Conservation (phyloP, 2,329 filamentous ascomycete species). For the Cercospora brassicicola region DNA sequence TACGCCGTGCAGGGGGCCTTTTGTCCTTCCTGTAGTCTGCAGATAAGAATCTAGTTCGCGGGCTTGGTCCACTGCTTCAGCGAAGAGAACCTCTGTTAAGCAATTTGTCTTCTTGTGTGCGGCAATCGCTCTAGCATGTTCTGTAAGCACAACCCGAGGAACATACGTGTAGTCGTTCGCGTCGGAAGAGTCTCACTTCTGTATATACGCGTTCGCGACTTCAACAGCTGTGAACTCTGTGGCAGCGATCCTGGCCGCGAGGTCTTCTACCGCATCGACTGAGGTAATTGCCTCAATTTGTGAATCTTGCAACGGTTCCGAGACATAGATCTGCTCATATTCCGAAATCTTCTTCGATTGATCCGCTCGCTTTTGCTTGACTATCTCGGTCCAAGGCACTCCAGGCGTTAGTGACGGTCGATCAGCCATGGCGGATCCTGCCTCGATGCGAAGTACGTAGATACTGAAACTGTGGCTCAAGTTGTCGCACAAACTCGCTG, state of each 20-base stretch:
- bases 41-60: slow-evolving; percentile 54
- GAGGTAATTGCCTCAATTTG: slow-evolving; percentile 3
- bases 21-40: slow-evolving; percentile 45
- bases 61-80: slow-evolving; percentile 54
- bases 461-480: neutral
- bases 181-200: slow-evolving; percentile 15
- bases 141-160: neutral
- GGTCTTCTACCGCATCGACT: slow-evolving; percentile 13
- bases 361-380: neutral
- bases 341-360: neutral
- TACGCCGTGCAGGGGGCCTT: slow-evolving; percentile 41
- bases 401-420: neutral
- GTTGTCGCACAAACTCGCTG: neutral
- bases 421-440: neutral
- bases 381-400: neutral
- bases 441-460: neutral
- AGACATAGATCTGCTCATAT: neutral
- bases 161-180: neutral
- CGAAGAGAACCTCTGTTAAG: slow-evolving; percentile 59
- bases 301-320: neutral
- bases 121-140: slow-evolving; percentile 14
- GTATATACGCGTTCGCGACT: slow-evolving; percentile 21
- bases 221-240: slow-evolving; percentile 16
- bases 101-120: slow-evolving; percentile 53
- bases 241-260: slow-evolving; percentile 12